Base-by-base conservation (phyloP, 2,329 filamentous ascomycete genomes). In the Apiospora kogelbergensis region DNA sequence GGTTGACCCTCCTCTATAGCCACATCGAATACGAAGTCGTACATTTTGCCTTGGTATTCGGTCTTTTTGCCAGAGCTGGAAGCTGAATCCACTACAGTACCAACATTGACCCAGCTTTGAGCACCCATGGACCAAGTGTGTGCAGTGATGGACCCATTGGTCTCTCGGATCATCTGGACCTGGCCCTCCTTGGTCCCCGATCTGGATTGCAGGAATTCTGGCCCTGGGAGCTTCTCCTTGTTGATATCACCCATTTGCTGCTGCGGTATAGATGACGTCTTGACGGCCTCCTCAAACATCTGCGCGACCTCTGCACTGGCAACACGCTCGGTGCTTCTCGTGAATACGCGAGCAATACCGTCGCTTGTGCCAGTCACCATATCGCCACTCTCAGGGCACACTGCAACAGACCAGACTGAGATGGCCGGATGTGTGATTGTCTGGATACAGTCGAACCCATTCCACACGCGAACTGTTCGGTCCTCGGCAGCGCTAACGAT, bases 361-460 rank as follows among this genome's bases (percentile, higher is more conserved):
- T 99, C 96, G 78, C 95, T 99, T 37, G 95, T 91, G 41, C 95
- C 96, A 2, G 93, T 93, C n/a, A 94, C 93, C 70, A 99, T 95
- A 75, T 99, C 97, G 26, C 96, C 95, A 64, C 89, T 97, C 71
- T 93, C 89, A 0, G 86, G 77, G 76, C 93, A 96, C 13, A 89
- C 92, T n/a, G 94, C 93, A 22, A 99, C 94, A 17, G 89, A 86
- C 96, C 96, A 99, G 6, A 99, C 95, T 0, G 95, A 98, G 68
- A 98, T 97, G 11, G 96, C 96, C 13, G 96, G 96, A 76, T 98
- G 94, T 1, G 95, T 98, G 72, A 99, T 98, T 46, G 95, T 98
- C 80, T 99, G 96, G 63, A 97, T 82, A 78, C 95, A 98, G 68
- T 94, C 86, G 17, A 84, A 88, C 60, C 91, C 93, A 73, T 88